Percentiles rank a stretch among this genome's conserved stretches.
Evolutionary conservation across 768 basidiomycete genomes (phyloP).

Genomic region (Heimioporus sp.): DNA sequence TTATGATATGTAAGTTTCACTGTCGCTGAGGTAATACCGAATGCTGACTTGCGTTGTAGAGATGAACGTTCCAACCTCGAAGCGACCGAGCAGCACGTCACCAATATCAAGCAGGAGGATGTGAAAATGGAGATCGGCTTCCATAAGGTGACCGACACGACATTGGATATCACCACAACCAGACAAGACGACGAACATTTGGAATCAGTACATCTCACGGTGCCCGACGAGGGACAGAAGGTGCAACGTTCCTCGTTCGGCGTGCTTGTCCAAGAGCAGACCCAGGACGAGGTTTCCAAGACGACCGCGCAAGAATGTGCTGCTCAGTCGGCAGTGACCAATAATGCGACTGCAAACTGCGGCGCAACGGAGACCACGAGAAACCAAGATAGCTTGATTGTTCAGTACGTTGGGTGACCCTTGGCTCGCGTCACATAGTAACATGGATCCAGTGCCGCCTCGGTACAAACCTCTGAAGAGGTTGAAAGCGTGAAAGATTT

Average conservation of each 20-base stretch:
- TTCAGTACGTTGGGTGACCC: background rate
- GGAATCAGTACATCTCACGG: background rate
- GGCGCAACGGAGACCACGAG: background rate
- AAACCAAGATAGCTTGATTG: background rate
- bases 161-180: background rate
- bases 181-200: background rate
- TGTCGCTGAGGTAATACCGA: too few relatives aligned
- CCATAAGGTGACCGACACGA: background rate
- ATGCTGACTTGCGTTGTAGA: background rate
- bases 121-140: background rate
- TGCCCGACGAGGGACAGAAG: background rate
- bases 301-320: background rate
- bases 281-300: background rate
- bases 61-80: background rate
- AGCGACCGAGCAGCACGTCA: background rate
- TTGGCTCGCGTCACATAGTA: background rate
- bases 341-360: background rate
- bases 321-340: background rate
- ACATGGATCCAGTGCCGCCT: background rate
- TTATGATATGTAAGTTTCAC: background rate
- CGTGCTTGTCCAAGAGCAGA: background rate
- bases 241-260: background rate
- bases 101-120: background rate
- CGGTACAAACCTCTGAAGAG: background rate
- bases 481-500: background rate